Conservation (phyloP, 164 flowering plant species). For the Vitis rotundifolia region DNA sequence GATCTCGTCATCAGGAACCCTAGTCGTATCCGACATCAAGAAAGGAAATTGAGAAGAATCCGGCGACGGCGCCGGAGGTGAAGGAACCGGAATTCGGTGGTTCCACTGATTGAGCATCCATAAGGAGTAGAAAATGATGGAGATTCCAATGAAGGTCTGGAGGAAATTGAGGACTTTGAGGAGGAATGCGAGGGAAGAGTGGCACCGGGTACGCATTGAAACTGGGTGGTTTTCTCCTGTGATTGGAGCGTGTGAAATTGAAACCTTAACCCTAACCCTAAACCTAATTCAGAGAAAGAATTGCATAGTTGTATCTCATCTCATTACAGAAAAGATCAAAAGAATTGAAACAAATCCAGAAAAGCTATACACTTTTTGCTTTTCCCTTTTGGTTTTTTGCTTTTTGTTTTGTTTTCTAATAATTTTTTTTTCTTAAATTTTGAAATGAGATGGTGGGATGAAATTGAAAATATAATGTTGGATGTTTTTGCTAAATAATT, state of each 20-base stretch:
- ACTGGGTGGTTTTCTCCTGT: too few relatives aligned
- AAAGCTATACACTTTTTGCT: too few relatives aligned
- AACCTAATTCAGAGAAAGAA: too few relatives aligned
- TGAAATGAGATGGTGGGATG: too few relatives aligned
- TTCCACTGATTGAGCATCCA: conserved; percentile 78
- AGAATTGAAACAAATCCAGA: too few relatives aligned
- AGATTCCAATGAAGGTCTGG: conserved; percentile 63
- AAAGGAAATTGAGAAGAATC: conserved; percentile 13
- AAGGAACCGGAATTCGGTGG: conserved; percentile 29
- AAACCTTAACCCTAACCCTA: conserved; percentile 13
- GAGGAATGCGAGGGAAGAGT: conserved; percentile 44
- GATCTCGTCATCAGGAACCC: conserved; percentile 8
- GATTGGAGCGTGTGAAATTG: neutral
- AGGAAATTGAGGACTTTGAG: conserved; percentile 71
- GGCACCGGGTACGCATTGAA: conserved; percentile 49
- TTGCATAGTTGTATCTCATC: too few relatives aligned
- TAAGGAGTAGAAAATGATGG: conserved; percentile 60
- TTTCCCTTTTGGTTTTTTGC: too few relatives aligned
- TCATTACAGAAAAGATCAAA: too few relatives aligned
- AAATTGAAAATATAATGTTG: too few relatives aligned
- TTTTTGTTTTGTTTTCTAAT: too few relatives aligned
- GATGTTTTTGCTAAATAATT: too few relatives aligned
- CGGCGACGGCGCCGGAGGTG: conserved; percentile 38
- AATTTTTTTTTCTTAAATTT: too few relatives aligned
- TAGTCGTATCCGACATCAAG: conserved; percentile 2